Evolutionary conservation across 2,329 filamentous ascomycete species (phyloP).

Genomic region (Zelopaecilomyces penicillatus): DNA sequence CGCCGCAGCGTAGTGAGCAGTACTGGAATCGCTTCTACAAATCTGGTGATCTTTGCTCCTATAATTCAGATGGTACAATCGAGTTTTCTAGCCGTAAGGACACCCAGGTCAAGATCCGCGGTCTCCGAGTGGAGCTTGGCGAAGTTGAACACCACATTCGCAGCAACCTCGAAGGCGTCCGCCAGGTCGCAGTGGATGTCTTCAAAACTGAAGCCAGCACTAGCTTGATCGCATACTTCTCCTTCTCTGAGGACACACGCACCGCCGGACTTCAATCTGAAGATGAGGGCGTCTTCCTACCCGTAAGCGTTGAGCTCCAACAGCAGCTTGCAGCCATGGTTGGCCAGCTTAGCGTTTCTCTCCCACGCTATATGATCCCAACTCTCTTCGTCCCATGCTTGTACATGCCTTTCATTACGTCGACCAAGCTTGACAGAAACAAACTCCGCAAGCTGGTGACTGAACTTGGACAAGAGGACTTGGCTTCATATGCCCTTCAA

Average conservation of each 20-base stretch:
- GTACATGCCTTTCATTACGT: neutral
- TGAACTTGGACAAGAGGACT: slow-evolving; percentile 3
- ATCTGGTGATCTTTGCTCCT: slow-evolving; percentile 6
- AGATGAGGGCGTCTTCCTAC: slow-evolving; percentile 1
- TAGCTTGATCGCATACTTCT: neutral
- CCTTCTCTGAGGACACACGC: neutral
- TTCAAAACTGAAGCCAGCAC: neutral
- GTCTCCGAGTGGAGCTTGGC: slow-evolving; percentile 6
- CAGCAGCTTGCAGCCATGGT: neutral
- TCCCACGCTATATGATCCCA: slow-evolving; percentile 4
- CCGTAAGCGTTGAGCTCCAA: neutral
- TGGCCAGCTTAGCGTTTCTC: neutral
- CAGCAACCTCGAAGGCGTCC: neutral
- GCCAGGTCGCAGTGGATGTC: slow-evolving; percentile 1
- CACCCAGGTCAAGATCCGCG: slow-evolving; percentile 7
- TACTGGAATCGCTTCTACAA: slow-evolving; percentile 5
- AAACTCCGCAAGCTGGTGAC: slow-evolving; percentile 1
- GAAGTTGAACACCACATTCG: slow-evolving; percentile 6
- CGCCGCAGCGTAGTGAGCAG: slow-evolving; percentile 4
- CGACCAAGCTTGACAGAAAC: slow-evolving; percentile 7
- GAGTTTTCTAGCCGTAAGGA: slow-evolving; percentile 5
- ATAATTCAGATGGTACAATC: slow-evolving; percentile 1
- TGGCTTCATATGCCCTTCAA: slow-evolving; percentile 15
- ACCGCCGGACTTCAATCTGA: neutral
- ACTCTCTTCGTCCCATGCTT: slow-evolving; percentile 1